Percentiles rank a stretch among this genome's conserved stretches.
phyloP scores from a whole-genome alignment of 2,329 filamentous ascomycete species.

The Xylaria multiplex region DNA sequence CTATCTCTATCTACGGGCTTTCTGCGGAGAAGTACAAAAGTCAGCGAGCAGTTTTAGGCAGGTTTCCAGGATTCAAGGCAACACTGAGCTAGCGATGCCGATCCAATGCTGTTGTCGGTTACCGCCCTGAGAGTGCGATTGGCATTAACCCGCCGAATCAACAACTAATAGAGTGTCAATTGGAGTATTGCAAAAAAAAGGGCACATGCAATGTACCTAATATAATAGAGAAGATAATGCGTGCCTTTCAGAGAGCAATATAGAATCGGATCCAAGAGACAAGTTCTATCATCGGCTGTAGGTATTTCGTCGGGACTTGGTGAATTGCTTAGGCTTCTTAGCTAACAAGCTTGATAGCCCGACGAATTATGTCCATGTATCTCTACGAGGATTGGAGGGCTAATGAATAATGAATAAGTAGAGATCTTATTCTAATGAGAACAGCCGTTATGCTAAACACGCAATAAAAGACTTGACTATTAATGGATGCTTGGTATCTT shows the following conservation, averaged over 20 bases:
- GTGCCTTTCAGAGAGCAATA: conserved; percentile 32
- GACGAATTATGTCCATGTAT: conserved; percentile 51
- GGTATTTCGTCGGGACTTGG: conserved; percentile 45
- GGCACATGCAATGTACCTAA: conserved; percentile 45
- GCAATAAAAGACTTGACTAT: not conserved
- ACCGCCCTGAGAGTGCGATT: conserved; percentile 39
- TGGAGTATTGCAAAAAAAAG: conserved; percentile 50
- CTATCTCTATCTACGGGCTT: conserved; percentile 46
- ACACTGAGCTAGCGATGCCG: conserved; percentile 45
- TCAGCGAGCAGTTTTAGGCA: conserved; percentile 45
- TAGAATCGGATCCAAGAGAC: not conserved
- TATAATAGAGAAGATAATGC: conserved; percentile 31
- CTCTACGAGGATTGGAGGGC: conserved; percentile 49
- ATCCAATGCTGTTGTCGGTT: conserved; percentile 36
- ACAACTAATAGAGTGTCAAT: conserved; percentile 48
- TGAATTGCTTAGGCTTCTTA: conserved; percentile 48
- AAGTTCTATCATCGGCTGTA: conserved; percentile 27
- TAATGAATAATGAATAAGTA: conserved; percentile 48
- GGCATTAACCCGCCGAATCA: conserved; percentile 48
- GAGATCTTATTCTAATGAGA: conserved; percentile 25
- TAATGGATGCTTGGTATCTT: conserved; percentile 50
- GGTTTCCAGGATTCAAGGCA: conserved; percentile 47
- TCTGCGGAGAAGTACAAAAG: conserved; percentile 45
- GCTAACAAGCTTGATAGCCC: conserved; percentile 50
- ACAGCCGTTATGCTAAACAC: not conserved